Base-by-base conservation (phyloP, 768 basidiomycete species). In the Rhodotorula babjevae region DNA sequence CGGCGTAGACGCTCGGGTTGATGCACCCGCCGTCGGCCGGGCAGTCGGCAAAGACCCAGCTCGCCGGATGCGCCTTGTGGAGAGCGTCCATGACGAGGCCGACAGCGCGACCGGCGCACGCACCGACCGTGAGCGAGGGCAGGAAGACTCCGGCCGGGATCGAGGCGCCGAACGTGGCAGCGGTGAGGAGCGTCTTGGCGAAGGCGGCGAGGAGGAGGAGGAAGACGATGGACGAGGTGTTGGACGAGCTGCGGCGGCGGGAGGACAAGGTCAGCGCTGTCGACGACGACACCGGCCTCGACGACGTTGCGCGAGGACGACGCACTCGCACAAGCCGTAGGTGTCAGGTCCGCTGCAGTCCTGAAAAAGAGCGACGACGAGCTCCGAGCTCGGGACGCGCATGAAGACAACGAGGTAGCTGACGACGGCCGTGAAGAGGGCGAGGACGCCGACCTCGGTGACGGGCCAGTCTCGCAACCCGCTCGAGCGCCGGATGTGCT, bases 121-220 rank as follows among this genome's bases (percentile, higher is more conserved):
- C 93, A 40, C 95, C 94, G n/a, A 96, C 93, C 23, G 81, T 93
- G 16, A 98, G 86, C 0, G 93, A 92, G 0, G 95, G 95, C 40
- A 99, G 91, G 82, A 99, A 97, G 75, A 99, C 94, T 10, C 95
- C 95, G 18, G 93, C 93, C 58, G 92, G 92, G 18, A 93, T 77
- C 78, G 89, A 91, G 82, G 95, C 91, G 14, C 95, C 96, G 72
- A 97, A 97, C 0, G 95, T 97, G 57, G 95, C 85, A 63, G 93
- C 83, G 0, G 92, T 93, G 68, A 96, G 81, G 4, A 84, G 84
- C 3, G 87, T 89, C 79, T 93, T 94, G 76, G 93, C 87, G 60
- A 93, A 65, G 84, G 95, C 86, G 16, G 93, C 89, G 33, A 89
- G 83, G 44, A 87, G 82, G 71, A 97, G 87, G 11, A 88, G 85